Conservation (phyloP, 2,329 filamentous ascomycete genomes). For the Colletotrichum phormii region DNA sequence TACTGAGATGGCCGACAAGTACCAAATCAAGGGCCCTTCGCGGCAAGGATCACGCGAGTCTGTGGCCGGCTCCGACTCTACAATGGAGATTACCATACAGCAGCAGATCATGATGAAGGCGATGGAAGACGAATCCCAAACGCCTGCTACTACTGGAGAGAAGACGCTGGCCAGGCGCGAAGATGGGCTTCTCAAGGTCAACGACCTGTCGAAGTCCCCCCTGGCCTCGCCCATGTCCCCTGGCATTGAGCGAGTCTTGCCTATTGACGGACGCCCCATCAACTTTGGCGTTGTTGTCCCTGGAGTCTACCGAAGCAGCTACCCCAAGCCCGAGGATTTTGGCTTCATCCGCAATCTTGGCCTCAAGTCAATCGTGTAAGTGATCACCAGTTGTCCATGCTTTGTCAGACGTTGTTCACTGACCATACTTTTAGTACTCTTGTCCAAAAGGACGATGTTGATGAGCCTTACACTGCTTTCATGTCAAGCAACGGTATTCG, state of each 20-base stretch:
- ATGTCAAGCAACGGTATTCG: conserved; percentile 74
- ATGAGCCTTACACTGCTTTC: conserved; percentile 68
- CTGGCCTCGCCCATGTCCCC: conserved; percentile 9
- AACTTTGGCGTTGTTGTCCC: conserved; percentile 84
- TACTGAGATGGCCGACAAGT: conserved; percentile 21
- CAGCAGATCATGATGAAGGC: conserved; percentile 17
- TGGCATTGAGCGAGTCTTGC: conserved; percentile 26
- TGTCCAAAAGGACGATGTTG: conserved; percentile 70
- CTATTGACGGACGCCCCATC: conserved; percentile 56
- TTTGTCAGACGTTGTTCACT: conserved; percentile 20
- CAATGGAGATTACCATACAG: conserved; percentile 20
- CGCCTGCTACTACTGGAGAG: neutral
- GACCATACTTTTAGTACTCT: conserved; percentile 62
- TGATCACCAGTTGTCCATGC: conserved; percentile 25
- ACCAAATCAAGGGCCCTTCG: conserved; percentile 17
- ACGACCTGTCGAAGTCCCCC: conserved; percentile 8
- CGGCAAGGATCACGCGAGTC: conserved; percentile 30
- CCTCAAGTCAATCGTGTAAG: conserved; percentile 84
- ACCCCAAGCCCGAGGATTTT: conserved; percentile 78
- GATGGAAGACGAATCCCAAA: conserved; percentile 20
- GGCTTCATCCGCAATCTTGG: conserved; percentile 74
- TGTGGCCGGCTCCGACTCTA: conserved; percentile 12
- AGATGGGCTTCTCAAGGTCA: conserved; percentile 15
- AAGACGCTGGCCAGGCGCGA: neutral
- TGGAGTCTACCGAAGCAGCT: conserved; percentile 85